Evolutionary conservation across 2,329 filamentous ascomycete species (phyloP), one percentile per base, ranked within the genome.

Genomic region (Fusarium equiseti): DNA sequence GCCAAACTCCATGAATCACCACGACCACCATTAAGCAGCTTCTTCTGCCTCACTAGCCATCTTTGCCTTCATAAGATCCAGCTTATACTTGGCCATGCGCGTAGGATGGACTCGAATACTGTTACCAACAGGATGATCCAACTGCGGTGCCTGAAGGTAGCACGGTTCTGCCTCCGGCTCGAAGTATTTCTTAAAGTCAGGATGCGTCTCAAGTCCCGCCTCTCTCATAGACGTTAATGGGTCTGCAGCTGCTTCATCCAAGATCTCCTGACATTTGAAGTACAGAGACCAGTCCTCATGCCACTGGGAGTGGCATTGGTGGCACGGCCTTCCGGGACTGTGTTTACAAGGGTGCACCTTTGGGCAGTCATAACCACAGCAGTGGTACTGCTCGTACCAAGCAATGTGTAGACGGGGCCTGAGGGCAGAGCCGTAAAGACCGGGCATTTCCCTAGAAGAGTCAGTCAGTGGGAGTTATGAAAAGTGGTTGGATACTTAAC

Each of bases 341-440:
- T 56, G 56, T 27, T 12, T 12, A 29, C 71, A 75, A 7, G 49
- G 35, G n/a, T 73, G 73, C 5, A 75, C 73, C n/a, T 53, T 48
- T 55, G 48, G n/a, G 16, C 71, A 74, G 4, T 74, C 64, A n/a
- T 40, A 12, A 3, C 73, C 70, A 10, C 69, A 22, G 11, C 9
- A 11, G 43, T 75, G 73, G 20, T 44, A 65, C 52, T 75, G 71
- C 40, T 75, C 73, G 13, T 71, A 74, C 73, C 73, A 75, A 35
- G 68, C 70, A 56, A 70, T 62, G 29, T 70, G 52, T 3, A 50
- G 46, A 11, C 73, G 60, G 8, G 60, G 35, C 35, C 64, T 59
- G 27, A 46, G 20, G 6, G 56, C 48, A 11, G 73, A 72, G 27
- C 68, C 54, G 29, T 68, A 64, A 7, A 73, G 27, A 26, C 53